Percentiles rank a stretch among this genome's conserved stretches.
phyloP scores from a whole-genome alignment of 192 early-diverging fungal genomes.

The Entophlyctis luteolus region DNA sequence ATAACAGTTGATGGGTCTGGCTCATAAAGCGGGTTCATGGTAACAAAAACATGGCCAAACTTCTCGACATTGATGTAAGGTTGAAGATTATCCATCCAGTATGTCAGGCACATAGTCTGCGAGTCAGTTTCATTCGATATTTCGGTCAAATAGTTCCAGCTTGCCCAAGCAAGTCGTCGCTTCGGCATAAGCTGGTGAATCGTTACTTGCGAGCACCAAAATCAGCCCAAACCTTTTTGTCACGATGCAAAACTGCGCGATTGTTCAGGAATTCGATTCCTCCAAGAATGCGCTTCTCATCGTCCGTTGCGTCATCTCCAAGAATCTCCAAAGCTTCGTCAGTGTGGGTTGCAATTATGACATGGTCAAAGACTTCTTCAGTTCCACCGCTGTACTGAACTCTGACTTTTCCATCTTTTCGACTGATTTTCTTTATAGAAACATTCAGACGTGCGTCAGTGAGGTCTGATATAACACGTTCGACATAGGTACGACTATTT shows the following conservation, averaged over 20 bases:
- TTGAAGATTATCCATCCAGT: constrained; percentile 65
- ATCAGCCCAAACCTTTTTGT: constrained; percentile 31
- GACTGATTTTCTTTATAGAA: constrained; percentile 29
- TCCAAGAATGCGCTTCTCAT: constrained; percentile 47
- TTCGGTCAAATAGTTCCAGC: constrained; percentile 59
- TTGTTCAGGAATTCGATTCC: constrained; percentile 48
- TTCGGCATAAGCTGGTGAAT: constrained; percentile 54
- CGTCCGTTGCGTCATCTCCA: constrained; percentile 46
- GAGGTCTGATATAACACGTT: constrained; percentile 33
- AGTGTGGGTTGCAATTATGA: constrained; percentile 58
- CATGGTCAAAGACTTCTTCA: constrained; percentile 47
- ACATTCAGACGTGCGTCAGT: constrained; percentile 39
- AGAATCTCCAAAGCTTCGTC: constrained; percentile 56
- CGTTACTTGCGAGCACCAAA: neutral
- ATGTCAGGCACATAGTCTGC: constrained; percentile 48
- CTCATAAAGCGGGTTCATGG: constrained; percentile 54
- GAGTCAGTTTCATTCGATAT: constrained; percentile 27
- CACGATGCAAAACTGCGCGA: constrained; percentile 52
- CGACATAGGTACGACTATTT: constrained; percentile 43
- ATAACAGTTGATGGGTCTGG: constrained; percentile 41
- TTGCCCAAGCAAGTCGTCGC: constrained; percentile 39
- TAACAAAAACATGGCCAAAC: constrained; percentile 55
- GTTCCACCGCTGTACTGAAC: constrained; percentile 38
- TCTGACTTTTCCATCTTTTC: constrained; percentile 19
- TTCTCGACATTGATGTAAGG: constrained; percentile 38